Evolutionary conservation across 306 rosid species (phyloP), one percentile per base, ranked within the genome.

Genomic region (Prunus padus): DNA sequence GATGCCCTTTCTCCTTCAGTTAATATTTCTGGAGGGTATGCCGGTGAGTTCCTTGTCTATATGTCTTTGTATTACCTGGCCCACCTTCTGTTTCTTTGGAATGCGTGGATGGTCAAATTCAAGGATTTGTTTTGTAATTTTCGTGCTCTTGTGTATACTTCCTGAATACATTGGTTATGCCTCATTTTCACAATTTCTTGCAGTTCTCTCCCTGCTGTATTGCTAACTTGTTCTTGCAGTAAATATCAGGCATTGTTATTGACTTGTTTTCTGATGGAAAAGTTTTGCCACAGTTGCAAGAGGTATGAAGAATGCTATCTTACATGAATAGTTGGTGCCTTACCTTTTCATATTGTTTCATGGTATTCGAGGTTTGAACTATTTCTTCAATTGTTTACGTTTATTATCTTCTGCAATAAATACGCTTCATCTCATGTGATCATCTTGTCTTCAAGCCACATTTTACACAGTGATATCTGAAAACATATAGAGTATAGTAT

Each of bases 251-350:
- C 76, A 86, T 95, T 80, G 69, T 89, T 28, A 85, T 92, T 75
- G 98, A 95, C 83, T 85, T 95, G 86, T 92, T 92, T 84, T 81
- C 97, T 33, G 80, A 84, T 74, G 98, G 97, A 81, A 77, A 75
- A 78, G 88, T 90, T 76, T 84, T 95, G 84, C 89, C 93, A 64
- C 97, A 90, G 79, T 82, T 95, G 83, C 76, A 90, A 76, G 89
- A 92, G 97, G 98, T 95, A 75, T 57, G 85, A 74, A 67, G 47
- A 67, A 55, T 71, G 30, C 62, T 78, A 71, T 75, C 20, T 79
- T 74, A 52, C 57, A 40, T 30, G 33, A 45, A 55, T 20, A 33
- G 60, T 74, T 69, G 60, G 44, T 65, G 69, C 55, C 71, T 65
- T 64, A 55, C 66, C 40, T 74, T 71, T 14, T 68, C 44, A 42